phyloP scores from a whole-genome alignment of 192 early-diverging fungal genomes.

The Coemansia sp. region DNA sequence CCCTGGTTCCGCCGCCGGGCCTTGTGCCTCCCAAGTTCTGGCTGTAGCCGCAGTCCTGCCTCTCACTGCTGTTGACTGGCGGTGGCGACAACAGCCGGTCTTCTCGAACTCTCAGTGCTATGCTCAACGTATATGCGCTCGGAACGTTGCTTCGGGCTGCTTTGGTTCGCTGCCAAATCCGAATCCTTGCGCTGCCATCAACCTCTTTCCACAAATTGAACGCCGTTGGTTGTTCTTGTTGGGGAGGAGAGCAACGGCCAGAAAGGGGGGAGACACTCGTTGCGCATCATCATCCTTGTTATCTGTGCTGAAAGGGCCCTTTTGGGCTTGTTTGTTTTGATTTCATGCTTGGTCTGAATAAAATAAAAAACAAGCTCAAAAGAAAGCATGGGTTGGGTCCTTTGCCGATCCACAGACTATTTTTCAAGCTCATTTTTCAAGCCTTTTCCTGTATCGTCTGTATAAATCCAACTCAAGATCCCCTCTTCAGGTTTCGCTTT shows the following conservation, averaged over 20 bases:
- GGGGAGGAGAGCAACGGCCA: slow-evolving; percentile 8
- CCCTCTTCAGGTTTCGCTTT: no score
- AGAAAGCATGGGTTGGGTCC: not conserved
- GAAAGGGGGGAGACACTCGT: not conserved
- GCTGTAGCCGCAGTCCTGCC: not conserved
- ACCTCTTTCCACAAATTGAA: no score
- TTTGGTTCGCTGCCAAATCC: not conserved
- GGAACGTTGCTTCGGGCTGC: not conserved
- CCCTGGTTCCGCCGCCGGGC: slow-evolving; percentile 3
- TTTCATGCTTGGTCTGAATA: not conserved
- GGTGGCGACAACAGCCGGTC: not conserved
- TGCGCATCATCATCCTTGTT: slow-evolving; percentile 4
- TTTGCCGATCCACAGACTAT: slow-evolving; percentile 3
- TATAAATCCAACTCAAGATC: not conserved
- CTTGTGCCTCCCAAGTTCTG: not conserved
- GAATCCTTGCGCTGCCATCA: not conserved
- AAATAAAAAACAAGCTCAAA: not conserved
- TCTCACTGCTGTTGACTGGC: not conserved
- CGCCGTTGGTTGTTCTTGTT: slow-evolving; percentile 13
- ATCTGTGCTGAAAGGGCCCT: not conserved
- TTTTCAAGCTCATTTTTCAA: not conserved
- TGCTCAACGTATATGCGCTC: no score
- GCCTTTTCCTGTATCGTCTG: no score
- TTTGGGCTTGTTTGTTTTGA: not conserved
- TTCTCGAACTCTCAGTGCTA: no score